Evolutionary conservation across 106 monocot species (phyloP).

Genomic region (Dendrobium huoshanense): DNA sequence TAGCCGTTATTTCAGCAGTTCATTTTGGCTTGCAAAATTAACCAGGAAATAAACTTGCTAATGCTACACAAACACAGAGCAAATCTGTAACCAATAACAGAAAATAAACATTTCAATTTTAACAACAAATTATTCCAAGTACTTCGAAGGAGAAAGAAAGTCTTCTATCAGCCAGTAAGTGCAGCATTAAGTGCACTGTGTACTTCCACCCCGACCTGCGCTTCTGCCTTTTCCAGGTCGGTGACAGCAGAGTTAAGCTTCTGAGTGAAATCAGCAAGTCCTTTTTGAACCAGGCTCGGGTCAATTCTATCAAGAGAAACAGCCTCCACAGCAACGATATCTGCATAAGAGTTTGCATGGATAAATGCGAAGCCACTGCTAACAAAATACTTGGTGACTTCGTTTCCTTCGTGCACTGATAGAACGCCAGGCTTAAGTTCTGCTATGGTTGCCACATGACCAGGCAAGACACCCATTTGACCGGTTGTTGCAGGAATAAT

Average conservation of each 20-base stretch:
- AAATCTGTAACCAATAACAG: too few relatives aligned
- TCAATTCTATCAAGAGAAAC: slow-evolving; percentile 74
- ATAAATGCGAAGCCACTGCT: slow-evolving; percentile 93
- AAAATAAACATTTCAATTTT: too few relatives aligned
- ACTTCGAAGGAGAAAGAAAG: neutral
- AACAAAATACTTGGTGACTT: slow-evolving; percentile 73
- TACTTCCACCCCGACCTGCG: slow-evolving; percentile 84
- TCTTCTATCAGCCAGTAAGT: slow-evolving; percentile 37
- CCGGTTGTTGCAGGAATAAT: slow-evolving; percentile 77
- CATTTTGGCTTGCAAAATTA: too few relatives aligned
- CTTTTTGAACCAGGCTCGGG: slow-evolving; percentile 61
- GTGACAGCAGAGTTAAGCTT: slow-evolving; percentile 71
- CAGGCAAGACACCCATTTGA: slow-evolving; percentile 91
- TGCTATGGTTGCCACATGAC: slow-evolving; percentile 88
- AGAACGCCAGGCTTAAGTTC: slow-evolving; percentile 87
- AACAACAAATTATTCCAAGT: too few relatives aligned
- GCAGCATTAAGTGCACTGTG: slow-evolving; percentile 85
- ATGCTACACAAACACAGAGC: too few relatives aligned
- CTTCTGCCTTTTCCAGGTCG: slow-evolving; percentile 87
- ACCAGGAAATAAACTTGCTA: too few relatives aligned
- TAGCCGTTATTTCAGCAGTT: too few relatives aligned
- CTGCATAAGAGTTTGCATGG: slow-evolving; percentile 84
- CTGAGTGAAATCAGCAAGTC: slow-evolving; percentile 72
- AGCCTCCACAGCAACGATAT: slow-evolving; percentile 85
- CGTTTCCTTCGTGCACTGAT: slow-evolving; percentile 82